phyloP scores from a whole-genome alignment of 1,139 yeast species.

The Yamadazyma diospyri region DNA sequence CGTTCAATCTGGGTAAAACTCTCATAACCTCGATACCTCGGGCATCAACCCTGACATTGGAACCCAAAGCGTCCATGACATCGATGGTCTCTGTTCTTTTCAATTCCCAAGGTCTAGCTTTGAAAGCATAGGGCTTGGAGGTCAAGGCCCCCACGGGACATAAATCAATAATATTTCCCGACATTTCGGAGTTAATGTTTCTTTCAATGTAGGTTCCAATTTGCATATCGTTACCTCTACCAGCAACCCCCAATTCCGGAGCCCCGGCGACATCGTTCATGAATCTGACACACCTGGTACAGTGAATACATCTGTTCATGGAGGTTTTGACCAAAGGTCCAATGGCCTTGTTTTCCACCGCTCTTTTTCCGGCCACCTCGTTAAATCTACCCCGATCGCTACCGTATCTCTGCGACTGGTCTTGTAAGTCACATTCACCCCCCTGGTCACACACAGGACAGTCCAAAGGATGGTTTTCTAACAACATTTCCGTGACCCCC shows the following conservation, averaged over 20 bases:
- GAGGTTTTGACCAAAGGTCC: slow-evolving; percentile 89
- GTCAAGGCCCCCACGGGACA: slow-evolving; percentile 95
- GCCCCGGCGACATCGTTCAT: slow-evolving; percentile 93
- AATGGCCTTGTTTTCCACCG: slow-evolving; percentile 85
- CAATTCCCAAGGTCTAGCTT: slow-evolving; percentile 92
- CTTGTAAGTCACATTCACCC: slow-evolving; percentile 92
- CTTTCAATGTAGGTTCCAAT: slow-evolving; percentile 87
- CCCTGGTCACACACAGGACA: slow-evolving; percentile 95
- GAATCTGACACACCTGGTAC: slow-evolving; percentile 89
- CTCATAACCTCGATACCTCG: slow-evolving; percentile 89
- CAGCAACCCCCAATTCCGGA: slow-evolving; percentile 84
- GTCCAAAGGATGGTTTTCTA: slow-evolving; percentile 88
- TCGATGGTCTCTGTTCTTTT: slow-evolving; percentile 87
- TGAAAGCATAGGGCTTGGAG: slow-evolving; percentile 85
- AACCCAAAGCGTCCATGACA: slow-evolving; percentile 81
- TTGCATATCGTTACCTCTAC: slow-evolving; percentile 91
- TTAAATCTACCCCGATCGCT: slow-evolving; percentile 82
- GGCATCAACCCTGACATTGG: slow-evolving; percentile 80
- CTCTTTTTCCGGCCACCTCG: slow-evolving; percentile 83
- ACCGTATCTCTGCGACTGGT: slow-evolving; percentile 81
- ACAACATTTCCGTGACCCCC: slow-evolving; percentile 85
- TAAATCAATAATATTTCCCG: slow-evolving; percentile 83
- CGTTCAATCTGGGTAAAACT: slow-evolving; percentile 81
- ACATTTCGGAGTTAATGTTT: slow-evolving; percentile 79
- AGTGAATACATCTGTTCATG: slow-evolving; percentile 91